These are phyloP conservation scores for Chlorokybus atmophyticus DNA, from an alignment of 139 green algal species.

Conservation along the genomic window DNA sequence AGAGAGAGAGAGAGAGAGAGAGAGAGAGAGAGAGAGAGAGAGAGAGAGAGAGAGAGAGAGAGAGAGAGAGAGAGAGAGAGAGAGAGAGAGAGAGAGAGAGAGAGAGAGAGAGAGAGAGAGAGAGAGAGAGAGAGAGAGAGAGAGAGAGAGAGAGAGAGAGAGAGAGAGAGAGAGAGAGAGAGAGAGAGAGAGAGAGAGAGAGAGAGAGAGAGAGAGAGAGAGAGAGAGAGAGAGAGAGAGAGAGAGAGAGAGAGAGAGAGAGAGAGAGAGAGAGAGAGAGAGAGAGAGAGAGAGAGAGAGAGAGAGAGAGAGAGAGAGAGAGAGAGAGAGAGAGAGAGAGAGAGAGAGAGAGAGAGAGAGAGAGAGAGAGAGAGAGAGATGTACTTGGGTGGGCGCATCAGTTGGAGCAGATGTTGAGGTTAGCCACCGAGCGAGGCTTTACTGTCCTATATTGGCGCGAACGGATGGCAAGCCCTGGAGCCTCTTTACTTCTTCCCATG, in stretches of 20 bases:
- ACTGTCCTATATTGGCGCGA: no score
- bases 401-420: no score
- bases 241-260: constrained; percentile 3
- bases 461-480: no score
- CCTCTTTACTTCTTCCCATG: no score
- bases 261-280: constrained; percentile 3
- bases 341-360: constrained; percentile 3
- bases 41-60: neutral
- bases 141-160: constrained; percentile 1
- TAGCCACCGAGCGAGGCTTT: no score
- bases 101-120: neutral
- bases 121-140: neutral
- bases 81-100: neutral
- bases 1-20: neutral
- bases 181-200: constrained; percentile 3
- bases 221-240: constrained; percentile 3
- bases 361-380: constrained; percentile 1
- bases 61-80: neutral
- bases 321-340: constrained; percentile 3
- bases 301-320: constrained; percentile 3
- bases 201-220: constrained; percentile 3
- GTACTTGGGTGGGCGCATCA: neutral
- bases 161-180: constrained; percentile 3
- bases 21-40: neutral
- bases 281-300: constrained; percentile 3